phyloP scores from a whole-genome alignment of 495 filamentous ascomycete species.

The Sphaerosporella brunnea region DNA sequence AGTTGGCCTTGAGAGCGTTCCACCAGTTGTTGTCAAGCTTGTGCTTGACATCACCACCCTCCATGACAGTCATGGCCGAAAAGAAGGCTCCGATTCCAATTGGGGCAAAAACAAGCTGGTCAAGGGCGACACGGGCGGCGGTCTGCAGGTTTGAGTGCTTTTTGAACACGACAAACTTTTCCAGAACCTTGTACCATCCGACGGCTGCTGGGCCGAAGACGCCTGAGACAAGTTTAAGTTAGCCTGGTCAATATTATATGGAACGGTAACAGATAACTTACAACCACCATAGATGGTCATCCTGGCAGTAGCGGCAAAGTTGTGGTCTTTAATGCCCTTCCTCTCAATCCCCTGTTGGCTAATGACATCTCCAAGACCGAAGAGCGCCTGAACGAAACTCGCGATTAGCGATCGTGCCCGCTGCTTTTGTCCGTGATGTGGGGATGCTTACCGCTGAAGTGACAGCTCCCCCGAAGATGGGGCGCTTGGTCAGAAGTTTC shows the following conservation, averaged over 20 bases:
- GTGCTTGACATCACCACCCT: conserved; percentile 45
- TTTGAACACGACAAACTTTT: conserved; percentile 24
- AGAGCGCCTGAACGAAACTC: no score
- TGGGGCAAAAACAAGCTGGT: conserved; percentile 77
- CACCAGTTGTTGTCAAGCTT: conserved; percentile 53
- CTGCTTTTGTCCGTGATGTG: no score
- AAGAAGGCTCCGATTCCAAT: conserved; percentile 68
- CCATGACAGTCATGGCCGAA: conserved; percentile 69
- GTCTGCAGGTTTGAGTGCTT: background rate
- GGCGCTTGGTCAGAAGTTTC: no score
- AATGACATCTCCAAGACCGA: conserved; percentile 74
- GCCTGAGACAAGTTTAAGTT: conserved; percentile 31
- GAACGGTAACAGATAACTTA: conserved; percentile 28
- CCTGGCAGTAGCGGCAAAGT: conserved; percentile 60
- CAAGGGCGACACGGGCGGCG: conserved; percentile 57
- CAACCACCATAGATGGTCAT: conserved; percentile 89
- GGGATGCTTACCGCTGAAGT: background rate
- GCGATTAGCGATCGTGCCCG: no score
- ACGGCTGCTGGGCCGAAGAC: conserved; percentile 87
- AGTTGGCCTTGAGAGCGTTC: conserved; percentile 61
- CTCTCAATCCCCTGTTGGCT: conserved; percentile 91
- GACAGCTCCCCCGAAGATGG: background rate
- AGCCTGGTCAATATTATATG: background rate
- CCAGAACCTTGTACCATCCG: conserved; percentile 69
- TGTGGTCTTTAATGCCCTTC: conserved; percentile 59